These are phyloP conservation scores for Rosa persica DNA, from an alignment of 306 rosid genomes.

Conservation along the genomic window DNA sequence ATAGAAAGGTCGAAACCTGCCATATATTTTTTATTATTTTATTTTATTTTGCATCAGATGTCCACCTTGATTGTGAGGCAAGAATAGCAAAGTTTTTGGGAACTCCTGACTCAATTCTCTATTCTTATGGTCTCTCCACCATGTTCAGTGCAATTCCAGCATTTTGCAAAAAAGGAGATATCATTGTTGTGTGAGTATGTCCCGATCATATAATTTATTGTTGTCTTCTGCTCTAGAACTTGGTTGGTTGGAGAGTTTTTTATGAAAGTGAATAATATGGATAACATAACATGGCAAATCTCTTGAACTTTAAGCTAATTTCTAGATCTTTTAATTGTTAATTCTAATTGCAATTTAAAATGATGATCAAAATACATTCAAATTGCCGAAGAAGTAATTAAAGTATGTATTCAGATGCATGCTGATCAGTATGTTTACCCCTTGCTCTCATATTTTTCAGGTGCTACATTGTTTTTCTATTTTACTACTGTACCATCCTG, in stretches of 20 bases:
- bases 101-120: conserved; percentile 94
- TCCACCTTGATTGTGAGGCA: conserved; percentile 99
- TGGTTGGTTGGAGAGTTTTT: not conserved
- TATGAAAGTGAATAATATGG: not conserved
- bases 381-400: not conserved
- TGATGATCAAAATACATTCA: not conserved
- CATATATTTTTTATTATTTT: conserved; percentile 5
- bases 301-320: conserved; percentile 15
- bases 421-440: not conserved
- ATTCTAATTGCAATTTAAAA: not conserved
- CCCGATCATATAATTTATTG: conserved; percentile 17
- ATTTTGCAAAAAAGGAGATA: conserved; percentile 88
- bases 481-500: conserved; percentile 2
- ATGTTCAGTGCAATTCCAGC: conserved; percentile 99
- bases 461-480: not conserved
- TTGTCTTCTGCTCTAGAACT: not conserved
- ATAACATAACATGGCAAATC: conserved; percentile 1
- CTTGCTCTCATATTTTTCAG: not conserved
- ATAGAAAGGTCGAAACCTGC: not conserved
- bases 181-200: conserved; percentile 85
- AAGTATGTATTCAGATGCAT: not conserved
- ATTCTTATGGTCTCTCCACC: conserved; percentile 94
- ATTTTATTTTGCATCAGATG: conserved; percentile 55
- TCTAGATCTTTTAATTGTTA: conserved; percentile 13
- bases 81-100: conserved; percentile 96